Base-by-base conservation (phyloP, 441 rosid genomes). In the Mallotus japonicus region DNA sequence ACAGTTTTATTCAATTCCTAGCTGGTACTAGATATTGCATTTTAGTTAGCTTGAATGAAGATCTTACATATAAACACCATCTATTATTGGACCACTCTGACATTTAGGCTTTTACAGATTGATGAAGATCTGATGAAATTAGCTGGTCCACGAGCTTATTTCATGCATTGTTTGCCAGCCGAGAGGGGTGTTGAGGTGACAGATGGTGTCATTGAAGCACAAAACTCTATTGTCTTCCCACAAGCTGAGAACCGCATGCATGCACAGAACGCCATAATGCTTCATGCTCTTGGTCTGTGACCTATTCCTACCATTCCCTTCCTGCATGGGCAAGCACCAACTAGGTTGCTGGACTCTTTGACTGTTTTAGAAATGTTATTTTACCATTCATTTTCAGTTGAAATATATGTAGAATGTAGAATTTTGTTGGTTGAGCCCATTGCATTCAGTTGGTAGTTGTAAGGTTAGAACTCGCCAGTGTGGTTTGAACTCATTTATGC, bases 211-310 rank as follows among this genome's bases (percentile, higher is more conserved):
- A 83, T 93, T 51, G 99, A 93, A 79, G 97, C 98, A 58, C 89
- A 95, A 58, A 85, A 96, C 75, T 93, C 98, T 53, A 86, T 93
- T n/a, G 98, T 96, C 53, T 96, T 96, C 71, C 93, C 92, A n/a
- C 98, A 96, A 76, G 99, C 99, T 19, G 99, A 93, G 85, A 96
- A 96, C 71, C 94, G 97, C 56, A 86, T 96, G 97, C 96, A 96
- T 64, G 99, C 96, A 5, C 98, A 92, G 84, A 93, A 90, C 74
- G 98, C 97, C 7, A 83, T 93, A 65, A 90, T 92, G 97, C 93
- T 93, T 78, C 97, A 96, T 76, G 60, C 76, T 24, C 92, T 92
- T 4, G 99, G 99, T 51, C 78, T 76, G 62, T 92, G 78, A 86
- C 55, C 50, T 5, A 2, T 19, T 17, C 11, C 37, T 8, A 17